These are phyloP conservation scores for Sinapis alba DNA, from an alignment of 441 rosid genomes.

Conservation along the genomic window DNA sequence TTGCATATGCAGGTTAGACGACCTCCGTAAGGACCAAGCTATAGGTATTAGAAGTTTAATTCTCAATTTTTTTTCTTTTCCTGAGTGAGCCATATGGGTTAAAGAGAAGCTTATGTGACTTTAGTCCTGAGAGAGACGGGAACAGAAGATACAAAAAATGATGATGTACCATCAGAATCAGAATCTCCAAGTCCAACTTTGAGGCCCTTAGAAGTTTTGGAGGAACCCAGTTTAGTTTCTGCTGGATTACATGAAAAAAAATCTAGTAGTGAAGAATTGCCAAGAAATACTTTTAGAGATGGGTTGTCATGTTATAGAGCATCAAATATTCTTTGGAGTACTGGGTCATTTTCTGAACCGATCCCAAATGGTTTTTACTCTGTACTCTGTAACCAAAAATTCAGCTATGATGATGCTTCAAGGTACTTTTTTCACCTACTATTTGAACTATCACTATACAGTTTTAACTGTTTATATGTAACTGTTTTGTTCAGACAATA, in stretches of 20 bases:
- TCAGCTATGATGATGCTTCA: too few species aligned
- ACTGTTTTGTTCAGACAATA: not conserved
- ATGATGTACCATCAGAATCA: slow-evolving; percentile 54
- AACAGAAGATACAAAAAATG: slow-evolving; percentile 63
- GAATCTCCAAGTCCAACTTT: slow-evolving; percentile 53
- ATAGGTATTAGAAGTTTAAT: slow-evolving; percentile 15
- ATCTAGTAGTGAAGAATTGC: slow-evolving; percentile 55
- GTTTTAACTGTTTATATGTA: too few species aligned
- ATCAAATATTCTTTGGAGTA: slow-evolving; percentile 86
- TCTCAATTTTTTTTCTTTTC: not conserved
- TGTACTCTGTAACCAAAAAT: too few species aligned
- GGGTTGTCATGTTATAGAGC: slow-evolving; percentile 59
- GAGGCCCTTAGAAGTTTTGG: slow-evolving; percentile 64
- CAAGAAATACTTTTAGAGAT: slow-evolving; percentile 58
- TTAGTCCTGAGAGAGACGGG: slow-evolving; percentile 43
- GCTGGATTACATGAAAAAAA: slow-evolving; percentile 46
- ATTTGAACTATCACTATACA: too few species aligned
- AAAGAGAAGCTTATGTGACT: slow-evolving; percentile 67
- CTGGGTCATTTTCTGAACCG: slow-evolving; percentile 68
- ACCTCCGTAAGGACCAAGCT: not conserved
- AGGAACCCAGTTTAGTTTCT: slow-evolving; percentile 37
- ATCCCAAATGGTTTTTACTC: slow-evolving; percentile 87
- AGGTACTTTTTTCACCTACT: too few species aligned
- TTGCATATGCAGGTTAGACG: slow-evolving; percentile 22
- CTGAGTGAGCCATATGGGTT: slow-evolving; percentile 45